Evolutionary conservation across 768 basidiomycete species (phyloP).

Genomic region (Suillus decipiens): DNA sequence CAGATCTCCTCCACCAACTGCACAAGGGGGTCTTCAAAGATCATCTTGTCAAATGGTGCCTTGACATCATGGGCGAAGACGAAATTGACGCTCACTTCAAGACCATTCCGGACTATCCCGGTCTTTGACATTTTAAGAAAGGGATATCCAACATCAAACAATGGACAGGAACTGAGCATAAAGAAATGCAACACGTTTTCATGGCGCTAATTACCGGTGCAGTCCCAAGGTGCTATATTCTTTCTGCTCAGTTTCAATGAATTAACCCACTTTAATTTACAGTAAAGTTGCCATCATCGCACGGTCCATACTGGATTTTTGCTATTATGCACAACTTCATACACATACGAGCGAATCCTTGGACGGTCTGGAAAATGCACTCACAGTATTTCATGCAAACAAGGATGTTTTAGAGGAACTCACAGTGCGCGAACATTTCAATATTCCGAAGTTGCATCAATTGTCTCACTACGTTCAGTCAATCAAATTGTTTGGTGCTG

Average conservation of each 20-base stretch:
- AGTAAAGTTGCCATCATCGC: neutral
- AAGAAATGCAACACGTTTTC: neutral
- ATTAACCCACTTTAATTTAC: neutral
- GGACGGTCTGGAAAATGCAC: neutral
- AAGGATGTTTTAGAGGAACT: too few species aligned
- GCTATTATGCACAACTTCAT: neutral
- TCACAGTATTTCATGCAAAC: too few species aligned
- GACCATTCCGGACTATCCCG: neutral
- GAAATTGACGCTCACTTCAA: neutral
- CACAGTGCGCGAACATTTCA: too few species aligned
- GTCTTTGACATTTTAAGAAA: neutral
- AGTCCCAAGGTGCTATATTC: neutral
- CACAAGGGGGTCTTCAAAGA: slow-evolving; percentile 51
- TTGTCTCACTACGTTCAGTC: too few species aligned
- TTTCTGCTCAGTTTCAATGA: neutral
- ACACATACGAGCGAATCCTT: neutral
- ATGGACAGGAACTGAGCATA: too few species aligned
- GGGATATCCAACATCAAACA: too few species aligned
- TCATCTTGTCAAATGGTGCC: slow-evolving; percentile 41
- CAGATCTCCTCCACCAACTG: slow-evolving; percentile 48
- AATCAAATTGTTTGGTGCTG: too few species aligned
- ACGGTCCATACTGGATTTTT: neutral
- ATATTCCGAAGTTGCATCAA: too few species aligned
- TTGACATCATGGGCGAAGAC: slow-evolving; percentile 4
- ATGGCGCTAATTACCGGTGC: neutral